Evolutionary conservation across 2,329 filamentous ascomycete genomes (phyloP), one percentile per base, ranked within the genome.

Genomic region (Dryadomyces quercivorus): DNA sequence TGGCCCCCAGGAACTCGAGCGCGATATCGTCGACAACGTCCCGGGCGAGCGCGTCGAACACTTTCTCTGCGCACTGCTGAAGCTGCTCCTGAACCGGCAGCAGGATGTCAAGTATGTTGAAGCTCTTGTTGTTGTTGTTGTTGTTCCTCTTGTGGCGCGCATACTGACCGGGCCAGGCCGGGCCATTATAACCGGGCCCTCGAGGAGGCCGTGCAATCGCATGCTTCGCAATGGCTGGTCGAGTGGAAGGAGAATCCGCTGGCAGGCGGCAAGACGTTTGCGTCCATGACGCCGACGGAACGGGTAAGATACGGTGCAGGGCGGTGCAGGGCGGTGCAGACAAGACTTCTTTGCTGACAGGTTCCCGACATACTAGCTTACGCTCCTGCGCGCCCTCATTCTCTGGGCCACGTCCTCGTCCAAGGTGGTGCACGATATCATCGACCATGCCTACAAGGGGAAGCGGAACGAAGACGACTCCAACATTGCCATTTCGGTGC

Each of bases 1-100:
- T 61, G 93, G 93, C 21, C 93, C 93, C 13, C 92, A 98, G 70
- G 94, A 98, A 69, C 81, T 98, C 58, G 93, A 98, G 70, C 78
- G 80, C 67, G 93, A 93, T 52, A 80, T 96, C 52, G 81, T 84
- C 58, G 88, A 92, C 66, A 72, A 78, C 50, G 72, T 84, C 21
- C 91, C 92, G 2, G 88, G 90, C 63, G 85, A 94, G 64, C 85
- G 91, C 65, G 84, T 88, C 49, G 92, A 97, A 73, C 80, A 84
- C 61, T 82, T 98, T 56, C 76, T 98, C 26, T 98, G 94, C 74
- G 90, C 90, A 59, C 72, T 98, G 60, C 75, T 98, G 47, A 85
- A 87, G 36, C 75, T 98, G 62, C 81, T 96, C 54, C 76, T 98
- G 64, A 98, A 98, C 70, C 85, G 93, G 69, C 97, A 98, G 76